Conservation (phyloP, 2,329 filamentous ascomycete species). For the Herpomyces periplanetae region DNA sequence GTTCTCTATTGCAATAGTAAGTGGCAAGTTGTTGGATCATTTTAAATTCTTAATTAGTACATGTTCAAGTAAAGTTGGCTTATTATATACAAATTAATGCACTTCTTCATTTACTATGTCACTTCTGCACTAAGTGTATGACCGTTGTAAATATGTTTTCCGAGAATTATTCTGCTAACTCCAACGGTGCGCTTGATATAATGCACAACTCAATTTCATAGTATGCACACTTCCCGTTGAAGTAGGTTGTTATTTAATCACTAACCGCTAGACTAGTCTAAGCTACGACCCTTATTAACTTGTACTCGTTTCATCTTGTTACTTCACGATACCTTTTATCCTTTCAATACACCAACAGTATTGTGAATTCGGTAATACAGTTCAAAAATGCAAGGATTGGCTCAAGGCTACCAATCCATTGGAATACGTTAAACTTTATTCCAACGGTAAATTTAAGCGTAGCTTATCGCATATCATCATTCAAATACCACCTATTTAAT, state of each 20-base stretch:
- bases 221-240: conserved; percentile 24
- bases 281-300: conserved; percentile 2
- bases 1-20: too few relatives aligned
- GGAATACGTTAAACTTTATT: conserved; percentile 47
- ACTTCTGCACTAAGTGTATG: too few relatives aligned
- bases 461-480: not conserved
- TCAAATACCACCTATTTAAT: conserved; percentile 1
- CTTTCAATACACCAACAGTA: conserved; percentile 27
- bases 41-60: too few relatives aligned
- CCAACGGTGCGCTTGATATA: too few relatives aligned
- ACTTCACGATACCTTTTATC: conserved; percentile 3
- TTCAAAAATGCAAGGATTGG: conserved; percentile 93
- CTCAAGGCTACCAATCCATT: conserved; percentile 29
- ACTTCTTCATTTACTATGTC: too few relatives aligned
- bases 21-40: too few relatives aligned
- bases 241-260: conserved; percentile 12
- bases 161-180: too few relatives aligned
- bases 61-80: too few relatives aligned
- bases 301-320: conserved; percentile 1
- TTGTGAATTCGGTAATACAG: conserved; percentile 87
- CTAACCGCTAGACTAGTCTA: conserved; percentile 1
- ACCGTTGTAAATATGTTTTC: too few relatives aligned
- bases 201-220: conserved; percentile 6
- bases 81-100: too few relatives aligned
- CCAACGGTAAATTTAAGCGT: conserved; percentile 19